A percentile compares a stretch with the other conserved stretches of the same genome.
Conservation (phyloP, 495 filamentous ascomycete genomes). For the Poronia punctata region DNA sequence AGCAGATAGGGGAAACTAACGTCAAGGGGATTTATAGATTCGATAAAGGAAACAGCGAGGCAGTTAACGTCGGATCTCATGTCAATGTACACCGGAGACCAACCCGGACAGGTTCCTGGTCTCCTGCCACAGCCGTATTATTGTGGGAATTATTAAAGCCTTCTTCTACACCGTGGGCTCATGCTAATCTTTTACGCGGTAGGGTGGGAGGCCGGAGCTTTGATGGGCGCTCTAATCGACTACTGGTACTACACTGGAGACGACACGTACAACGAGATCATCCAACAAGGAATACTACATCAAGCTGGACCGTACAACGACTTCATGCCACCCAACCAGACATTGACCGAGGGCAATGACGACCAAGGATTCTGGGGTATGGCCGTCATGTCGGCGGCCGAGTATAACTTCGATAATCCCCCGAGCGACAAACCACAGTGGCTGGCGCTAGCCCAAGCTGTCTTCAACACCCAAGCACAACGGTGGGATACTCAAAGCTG, state of each 20-base stretch:
- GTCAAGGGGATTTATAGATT: conserved; percentile 41
- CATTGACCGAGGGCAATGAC: conserved; percentile 56
- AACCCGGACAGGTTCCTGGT: conserved; percentile 47
- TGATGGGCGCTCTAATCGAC: conserved; percentile 61
- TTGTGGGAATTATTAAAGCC: conserved; percentile 17
- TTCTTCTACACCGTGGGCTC: background rate
- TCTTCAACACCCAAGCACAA: conserved; percentile 65
- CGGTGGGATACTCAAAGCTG: conserved; percentile 60
- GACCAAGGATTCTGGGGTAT: conserved; percentile 66
- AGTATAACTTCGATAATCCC: conserved; percentile 56
- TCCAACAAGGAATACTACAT: conserved; percentile 47
- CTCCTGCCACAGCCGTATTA: conserved; percentile 41
- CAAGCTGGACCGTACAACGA: conserved; percentile 53
- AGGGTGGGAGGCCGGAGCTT: conserved; percentile 78
- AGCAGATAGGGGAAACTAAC: background rate
- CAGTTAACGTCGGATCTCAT: conserved; percentile 58
- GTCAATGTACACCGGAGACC: conserved; percentile 59
- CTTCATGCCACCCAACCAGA: conserved; percentile 59
- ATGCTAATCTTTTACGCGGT: conserved; percentile 39
- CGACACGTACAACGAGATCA: conserved; percentile 50
- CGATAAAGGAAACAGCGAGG: conserved; percentile 55
- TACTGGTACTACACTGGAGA: conserved; percentile 66
- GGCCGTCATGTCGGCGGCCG: conserved; percentile 60
- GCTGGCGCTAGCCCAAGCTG: conserved; percentile 74
- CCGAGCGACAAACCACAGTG: conserved; percentile 55